These are phyloP conservation scores for Chaetomium cochliodes DNA, from an alignment of 495 filamentous ascomycete species.

Conservation along the genomic window DNA sequence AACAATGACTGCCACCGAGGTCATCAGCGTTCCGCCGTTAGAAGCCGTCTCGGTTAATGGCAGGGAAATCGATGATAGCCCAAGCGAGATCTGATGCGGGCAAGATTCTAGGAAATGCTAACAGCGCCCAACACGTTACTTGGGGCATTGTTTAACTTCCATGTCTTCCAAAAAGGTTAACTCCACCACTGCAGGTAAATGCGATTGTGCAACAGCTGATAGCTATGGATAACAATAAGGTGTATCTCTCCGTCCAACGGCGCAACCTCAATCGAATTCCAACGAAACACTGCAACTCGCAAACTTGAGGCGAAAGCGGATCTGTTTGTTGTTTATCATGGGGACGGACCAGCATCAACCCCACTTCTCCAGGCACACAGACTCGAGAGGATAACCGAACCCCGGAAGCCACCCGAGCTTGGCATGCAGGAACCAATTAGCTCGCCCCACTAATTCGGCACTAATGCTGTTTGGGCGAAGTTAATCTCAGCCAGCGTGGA, in stretches of 20 bases:
- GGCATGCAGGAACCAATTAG: constrained; percentile 21
- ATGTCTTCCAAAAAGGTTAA: no score
- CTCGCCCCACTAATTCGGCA: not conserved
- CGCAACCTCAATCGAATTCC: no score
- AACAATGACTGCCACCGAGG: constrained; percentile 41
- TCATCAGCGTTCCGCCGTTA: constrained; percentile 41
- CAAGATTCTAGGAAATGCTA: no score
- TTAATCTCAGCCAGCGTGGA: constrained; percentile 8
- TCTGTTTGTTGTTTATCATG: not conserved
- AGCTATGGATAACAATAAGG: no score
- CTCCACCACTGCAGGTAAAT: no score
- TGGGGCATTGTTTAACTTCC: no score
- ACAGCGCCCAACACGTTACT: no score
- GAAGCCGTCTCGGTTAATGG: not conserved
- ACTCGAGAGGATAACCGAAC: no score
- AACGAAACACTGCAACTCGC: not conserved
- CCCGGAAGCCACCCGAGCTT: constrained; percentile 1
- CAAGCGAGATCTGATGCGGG: constrained; percentile 1
- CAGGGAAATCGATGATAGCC: not conserved
- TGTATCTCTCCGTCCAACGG: no score
- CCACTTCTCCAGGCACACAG: not conserved
- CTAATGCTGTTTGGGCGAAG: not conserved
- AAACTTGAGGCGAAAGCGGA: not conserved
- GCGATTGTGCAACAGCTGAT: no score
- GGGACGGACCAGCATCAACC: not conserved